These are phyloP conservation scores for Cercospora berteroae DNA, from an alignment of 2,329 filamentous ascomycete species.

Conservation along the genomic window DNA sequence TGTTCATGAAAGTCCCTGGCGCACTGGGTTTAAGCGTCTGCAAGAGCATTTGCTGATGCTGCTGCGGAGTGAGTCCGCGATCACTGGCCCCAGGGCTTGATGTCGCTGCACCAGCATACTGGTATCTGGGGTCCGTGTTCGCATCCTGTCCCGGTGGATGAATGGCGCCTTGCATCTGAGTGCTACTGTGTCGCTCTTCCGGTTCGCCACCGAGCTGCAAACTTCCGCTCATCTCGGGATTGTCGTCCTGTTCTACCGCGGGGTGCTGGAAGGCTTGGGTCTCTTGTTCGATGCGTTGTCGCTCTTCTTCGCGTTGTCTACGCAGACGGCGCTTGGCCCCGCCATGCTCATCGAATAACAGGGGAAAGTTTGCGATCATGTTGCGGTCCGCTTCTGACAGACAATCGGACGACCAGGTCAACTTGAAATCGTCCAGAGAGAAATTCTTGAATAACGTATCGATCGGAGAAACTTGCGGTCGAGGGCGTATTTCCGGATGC, in stretches of 20 bases:
- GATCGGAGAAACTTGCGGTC: constrained; percentile 31
- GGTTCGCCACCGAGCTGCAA: constrained; percentile 89
- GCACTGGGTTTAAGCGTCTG: constrained; percentile 53
- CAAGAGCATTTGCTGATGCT: constrained; percentile 66
- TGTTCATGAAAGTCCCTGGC: constrained; percentile 45
- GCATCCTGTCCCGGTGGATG: constrained; percentile 59
- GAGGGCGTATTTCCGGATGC: constrained; percentile 18
- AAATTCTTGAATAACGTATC: constrained; percentile 43
- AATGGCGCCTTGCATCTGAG: constrained; percentile 60
- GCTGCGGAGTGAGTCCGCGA: constrained; percentile 76
- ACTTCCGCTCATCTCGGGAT: constrained; percentile 73
- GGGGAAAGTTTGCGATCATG: constrained; percentile 62
- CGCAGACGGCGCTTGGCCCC: constrained; percentile 77
- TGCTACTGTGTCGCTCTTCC: constrained; percentile 64
- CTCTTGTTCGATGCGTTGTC: constrained; percentile 54
- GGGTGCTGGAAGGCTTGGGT: constrained; percentile 49
- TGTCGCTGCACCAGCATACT: constrained; percentile 43
- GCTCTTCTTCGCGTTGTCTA: constrained; percentile 61
- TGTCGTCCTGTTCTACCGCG: constrained; percentile 63
- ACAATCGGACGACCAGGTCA: constrained; percentile 52
- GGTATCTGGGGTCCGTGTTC: constrained; percentile 34
- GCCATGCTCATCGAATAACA: constrained; percentile 77
- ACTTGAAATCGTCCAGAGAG: constrained; percentile 49
- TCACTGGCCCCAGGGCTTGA: constrained; percentile 59
- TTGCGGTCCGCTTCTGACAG: constrained; percentile 51